Evolutionary conservation across 768 basidiomycete species (phyloP), one percentile per base, ranked within the genome.

Genomic region (Boletus speciosus): DNA sequence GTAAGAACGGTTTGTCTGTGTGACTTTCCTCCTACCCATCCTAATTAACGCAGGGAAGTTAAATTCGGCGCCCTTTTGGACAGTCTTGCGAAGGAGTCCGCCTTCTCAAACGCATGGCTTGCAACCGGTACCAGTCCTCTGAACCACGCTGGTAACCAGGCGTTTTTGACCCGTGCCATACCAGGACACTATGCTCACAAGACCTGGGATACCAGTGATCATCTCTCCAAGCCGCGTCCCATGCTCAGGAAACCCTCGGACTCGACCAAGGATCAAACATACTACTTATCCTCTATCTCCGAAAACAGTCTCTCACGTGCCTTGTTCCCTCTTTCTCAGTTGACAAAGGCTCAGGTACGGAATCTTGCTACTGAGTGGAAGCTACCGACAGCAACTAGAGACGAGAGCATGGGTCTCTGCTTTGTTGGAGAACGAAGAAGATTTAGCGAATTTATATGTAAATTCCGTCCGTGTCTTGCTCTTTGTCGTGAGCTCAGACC

Each of bases 351-450:
- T 0, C 74, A 86, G 59, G 91, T 97, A 1, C 80, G 93, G 14
- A 75, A 79, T 53, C 72, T 96, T 16, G 95, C 95, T 0, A 70
- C 70, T 9, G 66, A 80, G 32, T 80, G 80, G 66, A 72, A 68
- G 1, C 70, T 98, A 19, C 84, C 86, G 4, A 93, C 86, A 3
- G 90, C 91, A 0, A 76, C 80, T 3, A 78, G 91, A 55, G 78
- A 77, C 16, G 95, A 98, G 65, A 93, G 90, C 69, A 93, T 96
- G 83, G 95, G 95, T 0, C 80, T 98, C 16, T 98, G 95, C 64
- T 98, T 98, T 59, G 85, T 98, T 1, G 95, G 94, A 5, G 82
- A 94, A 65, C 83, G 86, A 63, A 76, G 77, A 10, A 79, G 74
- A 45, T 95, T 96, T 60, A 75, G 78, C 27, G 71, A 80, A 9